Base-by-base conservation (phyloP, 2,329 filamentous ascomycete genomes). In the Raffaelea arxii region DNA sequence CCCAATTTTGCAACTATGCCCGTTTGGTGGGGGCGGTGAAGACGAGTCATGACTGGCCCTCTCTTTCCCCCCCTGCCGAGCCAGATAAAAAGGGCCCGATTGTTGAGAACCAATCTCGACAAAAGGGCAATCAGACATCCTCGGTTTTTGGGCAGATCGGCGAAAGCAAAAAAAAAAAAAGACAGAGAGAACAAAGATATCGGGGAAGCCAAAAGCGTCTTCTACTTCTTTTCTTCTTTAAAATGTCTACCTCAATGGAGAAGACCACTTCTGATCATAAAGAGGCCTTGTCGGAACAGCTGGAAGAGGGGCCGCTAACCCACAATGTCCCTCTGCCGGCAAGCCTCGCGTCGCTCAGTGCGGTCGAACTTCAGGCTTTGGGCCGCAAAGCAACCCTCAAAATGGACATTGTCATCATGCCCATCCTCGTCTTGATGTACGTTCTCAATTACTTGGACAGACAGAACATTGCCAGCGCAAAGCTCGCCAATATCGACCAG, bases 391-490 rank as follows among this genome's bases (percentile, higher is more conserved):
- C 32, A 6, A 36, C 32, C 16, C 14, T 53, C 24, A 57, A 56
- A 51, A 54, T 59, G 51, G 56, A 59, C 21, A 30, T 53, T 19
- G 44, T 53, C 23, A 57, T 58, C 12, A 55, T 59, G 56, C 55
- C 56, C 2, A 44, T 51, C 22, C 40, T 54, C 47, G 50, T 54
- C 10, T 49, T 58, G 41, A 58, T 60, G 57, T 60, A 54, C 43
- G 47, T 59, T 22, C 48, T 60, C 16, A 58, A 58, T 49, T 60
- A 54, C 44, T 53, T 59, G 21, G 57, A 59, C 44, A 54, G 58
- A 11, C 56, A 59, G 25, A 60, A 62, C 43, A 62, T 62, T 19
- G 58, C 58, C 23, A 60, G 61, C 47, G 57, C 60, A 16, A 58
- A 57, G 56, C 54, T 63, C 47, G 50, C 58, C 52, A 53, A 61